phyloP scores from a whole-genome alignment of 768 basidiomycete genomes.

The Mrakia frigida region DNA sequence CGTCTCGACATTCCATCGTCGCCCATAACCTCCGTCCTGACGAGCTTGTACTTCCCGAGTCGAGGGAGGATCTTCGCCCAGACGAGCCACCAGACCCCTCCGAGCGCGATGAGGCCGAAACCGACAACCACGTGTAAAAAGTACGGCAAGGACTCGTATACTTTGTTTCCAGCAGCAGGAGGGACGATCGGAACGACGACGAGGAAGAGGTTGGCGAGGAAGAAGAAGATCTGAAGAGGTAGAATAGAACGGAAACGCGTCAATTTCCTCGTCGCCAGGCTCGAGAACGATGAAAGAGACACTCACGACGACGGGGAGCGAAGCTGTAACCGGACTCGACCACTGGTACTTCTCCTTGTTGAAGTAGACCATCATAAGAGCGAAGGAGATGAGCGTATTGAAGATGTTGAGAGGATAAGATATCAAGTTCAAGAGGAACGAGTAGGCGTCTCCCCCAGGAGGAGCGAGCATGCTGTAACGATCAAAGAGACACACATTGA shows the following conservation, averaged over 20 bases:
- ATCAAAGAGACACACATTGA: too few species aligned
- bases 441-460: conserved; percentile 38
- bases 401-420: conserved; percentile 38
- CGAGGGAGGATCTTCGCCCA: conserved; percentile 13
- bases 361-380: conserved; percentile 34
- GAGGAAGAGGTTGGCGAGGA: conserved; percentile 39
- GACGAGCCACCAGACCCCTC: conserved; percentile 10
- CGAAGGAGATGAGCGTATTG: conserved; percentile 37
- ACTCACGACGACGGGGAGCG: conserved; percentile 29
- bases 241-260: background rate
- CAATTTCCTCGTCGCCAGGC: background rate
- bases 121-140: conserved; percentile 21
- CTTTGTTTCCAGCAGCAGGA: conserved; percentile 26
- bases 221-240: conserved; percentile 34
- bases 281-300: background rate
- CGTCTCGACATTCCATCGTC: conserved; percentile 20
- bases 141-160: conserved; percentile 24
- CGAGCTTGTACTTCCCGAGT: conserved; percentile 16
- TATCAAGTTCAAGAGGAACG: conserved; percentile 37
- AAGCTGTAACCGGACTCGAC: conserved; percentile 32
- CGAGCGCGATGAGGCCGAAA: conserved; percentile 14
- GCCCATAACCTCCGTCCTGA: conserved; percentile 11
- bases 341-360: conserved; percentile 28
- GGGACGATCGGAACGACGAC: conserved; percentile 37
- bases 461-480: conserved; percentile 32